A percentile compares a stretch with the other conserved stretches of the same genome.
These are phyloP conservation scores for Aureobasidium melanogenum DNA, from an alignment of 2,329 filamentous ascomycete species.

Conservation along the genomic window DNA sequence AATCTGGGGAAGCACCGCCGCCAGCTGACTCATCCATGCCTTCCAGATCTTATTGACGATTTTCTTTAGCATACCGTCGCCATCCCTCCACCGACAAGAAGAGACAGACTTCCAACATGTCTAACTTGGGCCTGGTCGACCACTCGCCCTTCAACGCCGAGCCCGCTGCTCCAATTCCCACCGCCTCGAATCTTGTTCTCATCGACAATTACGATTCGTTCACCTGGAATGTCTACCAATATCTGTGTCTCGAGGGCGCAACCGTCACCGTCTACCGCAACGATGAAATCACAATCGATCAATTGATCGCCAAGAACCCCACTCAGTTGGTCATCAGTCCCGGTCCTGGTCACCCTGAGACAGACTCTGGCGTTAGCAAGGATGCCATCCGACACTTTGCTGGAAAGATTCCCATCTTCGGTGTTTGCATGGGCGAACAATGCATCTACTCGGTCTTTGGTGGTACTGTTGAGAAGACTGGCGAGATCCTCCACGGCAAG, in stretches of 20 bases:
- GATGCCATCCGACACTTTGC: conserved; percentile 85
- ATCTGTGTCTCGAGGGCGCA: conserved; percentile 91
- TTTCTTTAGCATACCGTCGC: background rate
- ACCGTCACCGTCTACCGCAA: conserved; percentile 85
- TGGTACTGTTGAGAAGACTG: conserved; percentile 81
- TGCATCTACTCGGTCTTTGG: conserved; percentile 95
- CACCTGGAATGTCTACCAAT: conserved; percentile 99
- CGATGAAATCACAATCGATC: conserved; percentile 78
- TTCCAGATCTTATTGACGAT: background rate
- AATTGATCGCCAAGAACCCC: conserved; percentile 73
- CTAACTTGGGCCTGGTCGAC: conserved; percentile 50
- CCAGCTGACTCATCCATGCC: background rate
- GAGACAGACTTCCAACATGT: background rate
- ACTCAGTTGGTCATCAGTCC: conserved; percentile 94
- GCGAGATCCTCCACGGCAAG: conserved; percentile 95
- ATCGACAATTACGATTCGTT: conserved; percentile 99
- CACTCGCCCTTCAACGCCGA: conserved; percentile 81
- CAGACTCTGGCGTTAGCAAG: conserved; percentile 87
- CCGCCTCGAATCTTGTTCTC: conserved; percentile 81
- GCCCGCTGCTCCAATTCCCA: conserved; percentile 61
- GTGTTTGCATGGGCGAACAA: conserved; percentile 99
- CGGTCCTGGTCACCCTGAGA: conserved; percentile 83
- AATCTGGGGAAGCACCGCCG: background rate
- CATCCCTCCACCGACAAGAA: background rate
- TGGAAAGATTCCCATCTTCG: conserved; percentile 89